These are phyloP conservation scores for Aphanocladium album DNA, from an alignment of 2,329 filamentous ascomycete genomes.

Conservation along the genomic window DNA sequence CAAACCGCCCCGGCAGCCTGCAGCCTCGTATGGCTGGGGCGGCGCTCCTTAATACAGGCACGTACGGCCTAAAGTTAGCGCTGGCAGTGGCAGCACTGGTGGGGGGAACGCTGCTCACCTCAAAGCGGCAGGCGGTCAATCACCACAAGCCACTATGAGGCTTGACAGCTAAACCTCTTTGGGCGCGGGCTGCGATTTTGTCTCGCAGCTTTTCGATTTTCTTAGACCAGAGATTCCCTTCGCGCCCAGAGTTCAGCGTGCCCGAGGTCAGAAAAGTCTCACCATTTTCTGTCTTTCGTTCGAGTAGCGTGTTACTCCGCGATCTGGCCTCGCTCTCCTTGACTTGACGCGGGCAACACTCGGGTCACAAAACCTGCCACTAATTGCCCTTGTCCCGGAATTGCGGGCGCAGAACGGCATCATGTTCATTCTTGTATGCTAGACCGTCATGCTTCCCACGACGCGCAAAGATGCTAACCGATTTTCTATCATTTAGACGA, in stretches of 20 bases:
- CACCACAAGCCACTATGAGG: not conserved
- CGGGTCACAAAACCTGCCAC: not conserved
- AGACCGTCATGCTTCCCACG: not conserved
- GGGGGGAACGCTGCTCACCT: not conserved
- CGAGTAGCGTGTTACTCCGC: not conserved
- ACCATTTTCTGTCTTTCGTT: not conserved
- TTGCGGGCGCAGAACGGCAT: not conserved
- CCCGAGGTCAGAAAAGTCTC: not conserved
- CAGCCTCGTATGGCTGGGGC: too few species aligned
- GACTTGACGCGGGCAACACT: too few species aligned
- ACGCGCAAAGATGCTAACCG: not conserved
- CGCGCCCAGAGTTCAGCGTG: not conserved
- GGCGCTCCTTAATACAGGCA: too few species aligned
- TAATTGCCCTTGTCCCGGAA: not conserved
- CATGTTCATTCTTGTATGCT: constrained; percentile 49
- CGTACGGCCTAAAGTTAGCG: too few species aligned
- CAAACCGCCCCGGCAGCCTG: too few species aligned
- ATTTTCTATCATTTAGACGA: constrained; percentile 59
- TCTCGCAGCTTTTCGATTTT: not conserved
- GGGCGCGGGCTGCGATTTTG: not conserved
- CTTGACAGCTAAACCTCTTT: not conserved
- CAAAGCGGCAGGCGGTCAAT: constrained; percentile 5
- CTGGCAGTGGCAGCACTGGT: too few species aligned
- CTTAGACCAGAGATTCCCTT: constrained; percentile 1
- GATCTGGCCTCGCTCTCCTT: not conserved